A percentile compares a stretch with the other conserved stretches of the same genome.
These are phyloP conservation scores for Amylocarpus encephaloides DNA, from an alignment of 2,329 filamentous ascomycete genomes.

Conservation along the genomic window DNA sequence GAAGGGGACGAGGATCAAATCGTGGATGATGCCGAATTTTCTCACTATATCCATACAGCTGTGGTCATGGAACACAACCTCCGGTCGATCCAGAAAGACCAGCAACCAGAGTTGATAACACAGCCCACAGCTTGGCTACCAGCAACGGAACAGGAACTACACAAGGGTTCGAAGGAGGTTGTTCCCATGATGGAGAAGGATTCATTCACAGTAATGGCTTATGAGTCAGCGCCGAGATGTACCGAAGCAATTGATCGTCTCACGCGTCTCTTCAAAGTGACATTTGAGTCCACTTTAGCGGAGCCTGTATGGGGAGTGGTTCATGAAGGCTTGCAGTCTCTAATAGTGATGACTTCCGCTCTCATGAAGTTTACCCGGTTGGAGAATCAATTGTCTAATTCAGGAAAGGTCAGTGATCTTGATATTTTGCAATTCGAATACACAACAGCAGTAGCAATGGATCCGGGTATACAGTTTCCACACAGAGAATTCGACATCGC, in stretches of 20 bases:
- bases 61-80: conserved; percentile 10
- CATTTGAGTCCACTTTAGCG: conserved; percentile 6
- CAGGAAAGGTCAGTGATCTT: conserved; percentile 15
- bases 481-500: conserved; percentile 11
- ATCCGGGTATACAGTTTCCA: conserved; percentile 10
- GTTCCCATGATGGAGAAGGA: conserved; percentile 6
- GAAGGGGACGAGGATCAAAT: conserved; percentile 11
- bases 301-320: conserved; percentile 1
- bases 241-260: conserved; percentile 12
- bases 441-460: conserved; percentile 10
- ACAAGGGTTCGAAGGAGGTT: conserved; percentile 8
- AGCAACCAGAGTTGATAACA: conserved; percentile 4
- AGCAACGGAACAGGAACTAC: conserved; percentile 1
- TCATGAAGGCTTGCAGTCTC: conserved; percentile 7
- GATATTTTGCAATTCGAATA: conserved; percentile 17
- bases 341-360: conserved; percentile 14
- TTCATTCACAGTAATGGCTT: conserved; percentile 19
- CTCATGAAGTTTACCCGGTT: conserved; percentile 14
- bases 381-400: conserved; percentile 9
- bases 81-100: conserved; percentile 5
- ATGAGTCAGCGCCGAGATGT: conserved; percentile 16
- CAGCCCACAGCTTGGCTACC: conserved; percentile 13
- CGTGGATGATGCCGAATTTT: conserved; percentile 13
- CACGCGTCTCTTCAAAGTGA: conserved; percentile 5
- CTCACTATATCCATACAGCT: conserved; percentile 13